These are phyloP conservation scores for Tylopilus balloui DNA, from an alignment of 768 basidiomycete genomes.

Conservation along the genomic window DNA sequence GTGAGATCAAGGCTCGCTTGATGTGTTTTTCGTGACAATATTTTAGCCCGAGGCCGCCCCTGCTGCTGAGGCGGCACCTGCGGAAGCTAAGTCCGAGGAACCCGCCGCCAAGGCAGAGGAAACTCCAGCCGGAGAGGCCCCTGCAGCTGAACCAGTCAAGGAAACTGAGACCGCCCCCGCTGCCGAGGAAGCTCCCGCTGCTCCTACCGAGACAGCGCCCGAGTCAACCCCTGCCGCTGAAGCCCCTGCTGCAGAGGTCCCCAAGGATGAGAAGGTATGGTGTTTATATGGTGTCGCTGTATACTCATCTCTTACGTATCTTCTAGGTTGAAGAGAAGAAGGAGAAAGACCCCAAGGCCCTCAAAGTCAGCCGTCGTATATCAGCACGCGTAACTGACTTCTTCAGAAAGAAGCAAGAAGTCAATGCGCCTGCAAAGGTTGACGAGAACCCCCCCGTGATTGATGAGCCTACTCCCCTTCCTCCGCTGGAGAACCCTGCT, in stretches of 20 bases:
- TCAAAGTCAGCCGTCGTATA: slow-evolving; percentile 76
- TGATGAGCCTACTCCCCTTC: slow-evolving; percentile 76
- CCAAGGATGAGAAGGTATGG: slow-evolving; percentile 60
- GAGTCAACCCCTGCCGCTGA: slow-evolving; percentile 35
- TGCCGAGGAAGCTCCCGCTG: slow-evolving; percentile 25
- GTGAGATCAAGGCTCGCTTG: slow-evolving; percentile 16
- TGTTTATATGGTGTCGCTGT: not conserved
- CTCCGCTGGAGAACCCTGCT: slow-evolving; percentile 79
- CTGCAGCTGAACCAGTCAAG: slow-evolving; percentile 55
- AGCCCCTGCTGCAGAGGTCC: slow-evolving; percentile 33
- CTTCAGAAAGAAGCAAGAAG: slow-evolving; percentile 75
- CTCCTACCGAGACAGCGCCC: slow-evolving; percentile 24
- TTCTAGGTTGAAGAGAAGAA: slow-evolving; percentile 45
- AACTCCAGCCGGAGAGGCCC: slow-evolving; percentile 28
- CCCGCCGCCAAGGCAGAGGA: slow-evolving; percentile 42
- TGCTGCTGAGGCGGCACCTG: slow-evolving; percentile 33
- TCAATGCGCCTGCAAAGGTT: slow-evolving; percentile 70
- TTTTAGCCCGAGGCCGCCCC: slow-evolving; percentile 31
- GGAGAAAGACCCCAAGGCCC: slow-evolving; percentile 44
- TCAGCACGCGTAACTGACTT: slow-evolving; percentile 80
- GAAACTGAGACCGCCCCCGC: slow-evolving; percentile 50
- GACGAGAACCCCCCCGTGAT: slow-evolving; percentile 88
- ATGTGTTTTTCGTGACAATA: not conserved
- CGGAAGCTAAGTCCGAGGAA: slow-evolving; percentile 30
- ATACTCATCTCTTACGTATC: not conserved